Base-by-base conservation (phyloP, 2,329 filamentous ascomycete species). In the Fusarium sp. region DNA sequence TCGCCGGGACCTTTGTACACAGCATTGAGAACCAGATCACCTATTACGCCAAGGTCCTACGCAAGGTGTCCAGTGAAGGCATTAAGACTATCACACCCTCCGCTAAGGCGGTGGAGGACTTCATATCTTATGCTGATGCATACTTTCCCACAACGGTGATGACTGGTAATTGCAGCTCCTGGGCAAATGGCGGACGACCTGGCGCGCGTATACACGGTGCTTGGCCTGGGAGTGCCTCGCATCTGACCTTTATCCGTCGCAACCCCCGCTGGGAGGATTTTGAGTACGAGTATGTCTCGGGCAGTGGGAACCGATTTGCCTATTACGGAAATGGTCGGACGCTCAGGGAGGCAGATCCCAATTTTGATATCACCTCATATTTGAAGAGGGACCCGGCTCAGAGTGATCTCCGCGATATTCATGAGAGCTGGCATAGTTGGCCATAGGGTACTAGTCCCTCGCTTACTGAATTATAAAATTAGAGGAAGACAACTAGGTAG, bases 261-360 rank as follows among this genome's bases (percentile, higher is more conserved):
- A 22, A 45, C 8, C 51, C 51, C 10, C 51, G 51, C 1, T 54
- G 51, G 51, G 51, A 54, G 24, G 51, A 54, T 11, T 54, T 54
- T 2, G 31, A 54, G 11, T 54, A 54, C 3, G 20, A 44, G 26
- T 28, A 54, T 24, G 22, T 24, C 22, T 24, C 22, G 6, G 22
- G 22, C 22, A 24, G 22, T 24, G 22, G 22, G 22, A 24, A 24
- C 6, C 22, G 22, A 24, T 24, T 24, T 24, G 22, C 22, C 22
- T 24, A 4, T 24, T 24, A 24, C 22, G 22, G 22, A 24, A 24
- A 24, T 24, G 22, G 22, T 24, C 22, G 22, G 22, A 24, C 22
- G 22, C 22, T 24, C 22, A 24, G 22, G 22, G 22, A 24, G 22
- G 22, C 22, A 24, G 22, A 24, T 24, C 22, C 22, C 22, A 24